Percentiles rank a stretch among this genome's conserved stretches.
Evolutionary conservation across 805 yeast genomes (phyloP).

Genomic region (Naumovozyma dairenensis): DNA sequence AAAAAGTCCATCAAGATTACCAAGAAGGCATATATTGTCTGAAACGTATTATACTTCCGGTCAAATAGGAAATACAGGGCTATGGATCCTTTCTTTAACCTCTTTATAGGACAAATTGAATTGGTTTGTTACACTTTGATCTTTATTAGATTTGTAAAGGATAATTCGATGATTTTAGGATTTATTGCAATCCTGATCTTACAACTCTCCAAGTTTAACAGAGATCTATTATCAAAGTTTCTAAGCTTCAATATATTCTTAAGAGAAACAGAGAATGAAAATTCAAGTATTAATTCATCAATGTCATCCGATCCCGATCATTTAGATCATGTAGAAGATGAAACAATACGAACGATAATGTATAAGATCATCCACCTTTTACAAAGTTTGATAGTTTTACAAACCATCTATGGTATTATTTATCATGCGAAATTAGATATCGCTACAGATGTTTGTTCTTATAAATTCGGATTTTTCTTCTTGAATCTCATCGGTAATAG

Average conservation of each 20-base stretch:
- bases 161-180: constrained; percentile 15
- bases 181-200: constrained; percentile 9
- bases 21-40: too few relatives aligned
- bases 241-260: too few relatives aligned
- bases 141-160: constrained; percentile 16
- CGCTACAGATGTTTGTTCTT: constrained; percentile 9
- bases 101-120: constrained; percentile 5
- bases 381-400: constrained; percentile 10
- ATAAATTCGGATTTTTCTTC: constrained; percentile 9
- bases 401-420: constrained; percentile 5
- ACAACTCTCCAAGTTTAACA: constrained; percentile 6
- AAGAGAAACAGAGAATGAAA: too few relatives aligned
- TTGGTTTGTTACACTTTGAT: constrained; percentile 11
- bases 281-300: too few relatives aligned
- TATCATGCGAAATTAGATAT: constrained; percentile 11
- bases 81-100: too few relatives aligned
- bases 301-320: constrained; percentile 1
- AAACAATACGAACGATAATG: constrained; percentile 8
- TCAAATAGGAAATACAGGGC: background rate
- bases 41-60: too few relatives aligned
- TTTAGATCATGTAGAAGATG: constrained; percentile 4
- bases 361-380: constrained; percentile 10
- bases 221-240: constrained; percentile 2
- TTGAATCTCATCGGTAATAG: constrained; percentile 12
- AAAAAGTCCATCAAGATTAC: too few relatives aligned